These are phyloP conservation scores for Fragaria vesca DNA, from an alignment of 306 rosid genomes.

Conservation along the genomic window DNA sequence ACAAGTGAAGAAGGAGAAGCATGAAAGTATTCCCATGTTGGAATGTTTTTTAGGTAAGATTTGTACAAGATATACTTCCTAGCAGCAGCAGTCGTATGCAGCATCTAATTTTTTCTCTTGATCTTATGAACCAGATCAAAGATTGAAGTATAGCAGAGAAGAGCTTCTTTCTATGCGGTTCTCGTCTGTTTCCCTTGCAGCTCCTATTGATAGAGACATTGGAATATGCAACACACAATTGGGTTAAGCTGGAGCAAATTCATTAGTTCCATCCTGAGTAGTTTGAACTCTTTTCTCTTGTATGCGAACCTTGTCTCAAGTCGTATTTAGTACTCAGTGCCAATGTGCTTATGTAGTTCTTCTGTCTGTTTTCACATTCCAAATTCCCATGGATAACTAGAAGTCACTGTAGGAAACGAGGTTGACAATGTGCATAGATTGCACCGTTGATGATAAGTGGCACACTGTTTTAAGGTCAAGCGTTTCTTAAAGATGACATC, in stretches of 20 bases:
- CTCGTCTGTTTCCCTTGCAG: slow-evolving; percentile 16
- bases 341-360: neutral
- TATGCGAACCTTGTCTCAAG: neutral
- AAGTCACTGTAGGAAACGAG: neutral
- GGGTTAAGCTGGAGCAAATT: neutral
- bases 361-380: neutral
- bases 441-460: neutral
- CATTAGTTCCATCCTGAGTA: neutral
- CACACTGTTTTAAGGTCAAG: neutral
- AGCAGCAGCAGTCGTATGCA: slow-evolving; percentile 2
- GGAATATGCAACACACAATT: neutral
- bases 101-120: slow-evolving; percentile 22
- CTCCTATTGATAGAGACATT: slow-evolving; percentile 13
- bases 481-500: neutral
- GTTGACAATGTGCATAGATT: neutral
- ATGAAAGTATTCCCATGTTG: slow-evolving; percentile 26
- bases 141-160: slow-evolving; percentile 70
- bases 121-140: slow-evolving; percentile 67
- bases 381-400: neutral
- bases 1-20: slow-evolving; percentile 36
- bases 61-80: neutral
- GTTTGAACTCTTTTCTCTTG: neutral
- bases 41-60: slow-evolving; percentile 59
- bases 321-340: neutral
- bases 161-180: slow-evolving; percentile 71